A percentile compares a stretch with the other conserved stretches of the same genome.
Conservation (phyloP, 2,329 filamentous ascomycete species). For the Metarhizium brunneum region DNA sequence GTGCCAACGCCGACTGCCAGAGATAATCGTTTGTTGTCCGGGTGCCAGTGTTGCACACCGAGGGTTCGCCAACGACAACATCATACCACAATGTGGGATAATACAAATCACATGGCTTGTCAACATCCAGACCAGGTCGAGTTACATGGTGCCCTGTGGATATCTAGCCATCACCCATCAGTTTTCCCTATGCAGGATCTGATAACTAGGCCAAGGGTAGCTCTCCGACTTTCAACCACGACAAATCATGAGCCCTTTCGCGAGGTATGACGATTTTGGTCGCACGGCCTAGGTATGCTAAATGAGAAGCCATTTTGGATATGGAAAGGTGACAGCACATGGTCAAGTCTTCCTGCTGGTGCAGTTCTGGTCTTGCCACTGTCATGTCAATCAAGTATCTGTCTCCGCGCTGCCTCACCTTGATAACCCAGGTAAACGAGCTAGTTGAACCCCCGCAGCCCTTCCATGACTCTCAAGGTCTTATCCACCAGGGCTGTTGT, state of each 20-base stretch:
- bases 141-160: neutral
- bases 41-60: too few species aligned
- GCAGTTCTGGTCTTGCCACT: too few species aligned
- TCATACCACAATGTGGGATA: neutral
- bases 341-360: too few species aligned
- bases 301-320: neutral
- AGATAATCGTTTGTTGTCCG: neutral
- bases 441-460: too few species aligned
- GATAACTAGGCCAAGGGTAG: neutral
- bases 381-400: too few species aligned
- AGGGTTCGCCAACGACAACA: neutral
- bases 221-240: neutral
- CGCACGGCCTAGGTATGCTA: neutral
- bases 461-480: too few species aligned
- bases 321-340: neutral
- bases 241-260: neutral
- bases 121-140: neutral
- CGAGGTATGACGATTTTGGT: neutral
- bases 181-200: neutral
- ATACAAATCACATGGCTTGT: neutral
- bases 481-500: neutral
- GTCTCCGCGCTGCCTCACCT: too few species aligned
- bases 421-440: too few species aligned
- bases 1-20: neutral
- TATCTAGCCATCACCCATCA: neutral